A percentile compares a stretch with the other conserved stretches of the same genome.
These are phyloP conservation scores for Thermochaetoides thermophila DNA, from an alignment of 495 filamentous ascomycete species.

Conservation along the genomic window DNA sequence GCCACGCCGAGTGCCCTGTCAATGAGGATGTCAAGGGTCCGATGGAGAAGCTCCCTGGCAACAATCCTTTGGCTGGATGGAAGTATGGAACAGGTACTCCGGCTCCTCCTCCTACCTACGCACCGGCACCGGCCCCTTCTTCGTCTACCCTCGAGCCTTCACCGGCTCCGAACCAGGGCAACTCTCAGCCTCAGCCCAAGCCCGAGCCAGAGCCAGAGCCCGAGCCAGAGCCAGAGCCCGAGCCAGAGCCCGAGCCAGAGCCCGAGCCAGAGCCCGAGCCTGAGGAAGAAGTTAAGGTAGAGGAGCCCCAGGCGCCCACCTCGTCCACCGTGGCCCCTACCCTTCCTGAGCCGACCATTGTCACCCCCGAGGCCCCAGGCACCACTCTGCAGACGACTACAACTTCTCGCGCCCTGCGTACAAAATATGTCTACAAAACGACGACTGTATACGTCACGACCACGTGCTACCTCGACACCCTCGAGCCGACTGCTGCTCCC, in stretches of 20 bases:
- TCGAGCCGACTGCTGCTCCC: no score
- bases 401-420: no score
- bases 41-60: constrained; percentile 39
- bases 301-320: no score
- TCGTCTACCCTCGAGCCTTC: not conserved
- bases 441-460: constrained; percentile 28
- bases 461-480: no score
- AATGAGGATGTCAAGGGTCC: constrained; percentile 17
- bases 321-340: constrained; percentile 9
- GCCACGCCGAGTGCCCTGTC: constrained; percentile 32
- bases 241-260: not conserved
- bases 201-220: constrained; percentile 20
- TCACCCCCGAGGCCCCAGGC: no score
- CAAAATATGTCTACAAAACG: no score
- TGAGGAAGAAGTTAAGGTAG: no score
- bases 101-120: constrained; percentile 6
- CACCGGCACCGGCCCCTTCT: constrained; percentile 5
- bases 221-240: constrained; percentile 3
- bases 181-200: not conserved
- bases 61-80: constrained; percentile 36
- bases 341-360: constrained; percentile 23
- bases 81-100: constrained; percentile 14
- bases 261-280: not conserved
- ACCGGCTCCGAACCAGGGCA: not conserved
- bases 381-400: no score